Base-by-base conservation (phyloP, 2,329 filamentous ascomycete genomes). In the Saccharata proteae region DNA sequence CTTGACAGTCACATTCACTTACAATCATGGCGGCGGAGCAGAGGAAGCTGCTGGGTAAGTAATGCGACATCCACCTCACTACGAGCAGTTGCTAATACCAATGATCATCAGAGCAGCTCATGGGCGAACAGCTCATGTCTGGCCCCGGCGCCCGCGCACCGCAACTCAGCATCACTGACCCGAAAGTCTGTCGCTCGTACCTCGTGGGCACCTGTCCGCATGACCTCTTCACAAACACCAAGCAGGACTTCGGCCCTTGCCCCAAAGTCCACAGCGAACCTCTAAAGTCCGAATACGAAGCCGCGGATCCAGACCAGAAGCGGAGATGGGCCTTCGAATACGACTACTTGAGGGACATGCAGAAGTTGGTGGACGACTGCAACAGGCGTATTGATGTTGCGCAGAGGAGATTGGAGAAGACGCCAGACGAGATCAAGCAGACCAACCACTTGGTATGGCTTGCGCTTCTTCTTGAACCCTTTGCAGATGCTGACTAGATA, bases 171-270 rank as follows among this genome's bases (percentile, higher is more conserved):
- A 80, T 98, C 47, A 90, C 77, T 37, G 90, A 96, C 57, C 71
- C 81, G 32, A 94, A 93, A 61, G 82, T 93, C 46, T 98, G 90
- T 65, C 82, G 84, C 34, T 94, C 86, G 12, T 96, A 88, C 57
- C 72, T 98, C 29, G 85, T 74, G 40, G 90, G 90, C 46, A 92
- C 83, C 37, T 98, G 90, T 57, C 90, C 90, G 1, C 88, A 96
- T 66, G 90, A 98, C 54, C 83, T 98, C 51, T 98, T 98, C 70
- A 98, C 88, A 43, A 98, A 98, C 62, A 98, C 90, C 26, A 96
- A 94, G 64, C 86, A 96, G 68, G 90, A 98, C 55, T 72, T 96
- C 19, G 90, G 90, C 3, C 72, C 76, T 1, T 98, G 90, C 51
- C 73, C 82, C 29, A 90, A 88, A 54, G 71, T 88, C 16, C 90